Percentiles rank a stretch among this genome's conserved stretches.
Conservation (phyloP, 2,329 filamentous ascomycete genomes). For the Penicillium sp. region DNA sequence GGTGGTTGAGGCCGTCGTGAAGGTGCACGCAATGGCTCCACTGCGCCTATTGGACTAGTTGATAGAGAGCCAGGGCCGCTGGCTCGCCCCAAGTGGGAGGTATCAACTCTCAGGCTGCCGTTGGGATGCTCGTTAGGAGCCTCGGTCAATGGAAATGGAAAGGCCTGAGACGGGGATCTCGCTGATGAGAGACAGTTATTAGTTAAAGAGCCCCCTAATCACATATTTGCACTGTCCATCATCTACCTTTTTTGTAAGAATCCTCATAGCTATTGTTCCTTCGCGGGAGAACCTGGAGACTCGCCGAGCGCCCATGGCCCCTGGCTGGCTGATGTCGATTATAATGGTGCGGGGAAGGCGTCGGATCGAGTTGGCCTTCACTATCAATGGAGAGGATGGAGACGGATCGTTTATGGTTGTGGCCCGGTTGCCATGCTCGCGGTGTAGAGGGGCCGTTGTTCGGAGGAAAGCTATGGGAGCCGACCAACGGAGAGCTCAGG, state of each 20-base stretch:
- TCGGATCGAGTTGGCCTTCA: constrained; percentile 41
- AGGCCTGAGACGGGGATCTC: constrained; percentile 37
- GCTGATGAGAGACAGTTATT: constrained; percentile 25
- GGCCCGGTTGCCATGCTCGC: constrained; percentile 42
- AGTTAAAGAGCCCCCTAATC: not conserved
- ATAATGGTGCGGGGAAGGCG: constrained; percentile 33
- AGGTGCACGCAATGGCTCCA: constrained; percentile 44
- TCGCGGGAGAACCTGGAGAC: constrained; percentile 70
- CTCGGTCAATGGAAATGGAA: constrained; percentile 32
- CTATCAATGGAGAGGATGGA: constrained; percentile 77
- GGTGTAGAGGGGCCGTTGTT: constrained; percentile 31
- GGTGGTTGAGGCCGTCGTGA: constrained; percentile 39
- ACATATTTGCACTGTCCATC: not conserved
- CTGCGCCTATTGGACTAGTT: constrained; percentile 36
- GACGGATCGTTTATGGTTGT: constrained; percentile 71
- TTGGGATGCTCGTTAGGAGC: constrained; percentile 32
- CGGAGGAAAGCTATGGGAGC: constrained; percentile 45
- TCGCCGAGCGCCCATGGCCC: constrained; percentile 75
- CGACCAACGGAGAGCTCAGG: constrained; percentile 40
- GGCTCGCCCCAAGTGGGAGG: constrained; percentile 30
- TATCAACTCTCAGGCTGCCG: constrained; percentile 35
- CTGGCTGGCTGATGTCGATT: constrained; percentile 56
- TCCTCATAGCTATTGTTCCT: constrained; percentile 45
- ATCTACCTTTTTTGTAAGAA: constrained; percentile 41
- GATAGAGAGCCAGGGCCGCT: constrained; percentile 27